Conservation (phyloP, 2,329 filamentous ascomycete species). For the Colletotrichum sp. region DNA sequence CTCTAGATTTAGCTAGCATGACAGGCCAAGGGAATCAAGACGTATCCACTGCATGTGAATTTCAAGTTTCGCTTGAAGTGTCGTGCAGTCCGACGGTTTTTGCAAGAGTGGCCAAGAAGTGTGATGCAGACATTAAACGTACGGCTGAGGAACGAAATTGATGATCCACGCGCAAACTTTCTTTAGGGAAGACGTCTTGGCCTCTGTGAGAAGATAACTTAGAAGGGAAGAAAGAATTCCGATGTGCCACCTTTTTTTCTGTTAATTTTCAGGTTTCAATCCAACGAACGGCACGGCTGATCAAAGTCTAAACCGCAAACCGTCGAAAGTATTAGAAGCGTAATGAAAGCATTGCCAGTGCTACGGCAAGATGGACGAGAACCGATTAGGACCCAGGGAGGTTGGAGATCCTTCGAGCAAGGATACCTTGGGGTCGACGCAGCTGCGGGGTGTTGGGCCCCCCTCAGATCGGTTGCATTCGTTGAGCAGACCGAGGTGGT, state of each 20-base stretch:
- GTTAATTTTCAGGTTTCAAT: neutral
- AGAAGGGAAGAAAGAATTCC: neutral
- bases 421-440: neutral
- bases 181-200: accelerated
- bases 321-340: neutral
- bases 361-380: too few species aligned
- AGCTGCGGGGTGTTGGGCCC: neutral
- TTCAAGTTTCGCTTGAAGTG: neutral
- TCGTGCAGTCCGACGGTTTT: accelerated
- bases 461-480: neutral
- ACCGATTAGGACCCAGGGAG: neutral
- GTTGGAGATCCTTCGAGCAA: neutral
- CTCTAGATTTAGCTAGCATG: accelerated
- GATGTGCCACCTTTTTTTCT: neutral
- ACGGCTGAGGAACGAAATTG: neutral
- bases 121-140: neutral
- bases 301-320: neutral
- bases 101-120: accelerated
- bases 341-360: neutral
- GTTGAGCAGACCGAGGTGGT: neutral
- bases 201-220: neutral
- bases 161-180: neutral
- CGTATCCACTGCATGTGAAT: neutral
- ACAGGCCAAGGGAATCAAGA: neutral
- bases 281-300: accelerated